Evolutionary conservation across 345 rosid species (phyloP).

Genomic region (Salix brachista): DNA sequence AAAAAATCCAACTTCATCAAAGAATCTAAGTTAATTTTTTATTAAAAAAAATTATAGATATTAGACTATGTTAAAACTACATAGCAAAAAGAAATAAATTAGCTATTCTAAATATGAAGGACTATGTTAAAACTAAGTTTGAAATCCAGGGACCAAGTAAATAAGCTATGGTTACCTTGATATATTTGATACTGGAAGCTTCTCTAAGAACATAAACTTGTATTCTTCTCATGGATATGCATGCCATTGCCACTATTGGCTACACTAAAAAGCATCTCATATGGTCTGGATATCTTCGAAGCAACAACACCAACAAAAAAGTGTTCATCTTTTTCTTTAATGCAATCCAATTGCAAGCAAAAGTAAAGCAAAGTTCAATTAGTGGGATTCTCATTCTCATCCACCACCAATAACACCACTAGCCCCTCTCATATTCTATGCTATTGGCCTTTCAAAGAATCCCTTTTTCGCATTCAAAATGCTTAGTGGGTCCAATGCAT

Average conservation of each 20-base stretch:
- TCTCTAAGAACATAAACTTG: neutral
- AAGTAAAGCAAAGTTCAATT: constrained; percentile 2
- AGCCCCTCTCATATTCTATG: constrained; percentile 23
- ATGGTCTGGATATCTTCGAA: neutral
- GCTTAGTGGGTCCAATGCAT: constrained; percentile 66
- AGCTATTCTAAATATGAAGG: neutral
- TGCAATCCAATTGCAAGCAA: neutral
- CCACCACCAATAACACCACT: neutral
- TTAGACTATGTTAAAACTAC: no score
- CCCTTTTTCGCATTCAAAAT: constrained; percentile 12
- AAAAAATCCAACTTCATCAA: no score
- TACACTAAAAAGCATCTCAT: neutral
- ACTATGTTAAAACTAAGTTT: no score
- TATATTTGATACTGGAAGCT: neutral
- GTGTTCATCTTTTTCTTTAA: neutral
- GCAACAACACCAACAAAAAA: neutral
- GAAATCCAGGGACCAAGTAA: no score
- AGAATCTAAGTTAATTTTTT: no score
- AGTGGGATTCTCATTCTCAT: constrained; percentile 22
- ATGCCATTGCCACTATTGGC: no score
- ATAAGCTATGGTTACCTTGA: neutral
- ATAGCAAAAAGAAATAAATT: no score
- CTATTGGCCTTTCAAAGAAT: constrained; percentile 8
- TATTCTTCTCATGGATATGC: neutral
- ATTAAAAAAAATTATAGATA: no score